Percentiles rank a stretch among this genome's conserved stretches.
phyloP scores from a whole-genome alignment of 1,139 yeast genomes.

The Yamadazyma pseudoaaseri region DNA sequence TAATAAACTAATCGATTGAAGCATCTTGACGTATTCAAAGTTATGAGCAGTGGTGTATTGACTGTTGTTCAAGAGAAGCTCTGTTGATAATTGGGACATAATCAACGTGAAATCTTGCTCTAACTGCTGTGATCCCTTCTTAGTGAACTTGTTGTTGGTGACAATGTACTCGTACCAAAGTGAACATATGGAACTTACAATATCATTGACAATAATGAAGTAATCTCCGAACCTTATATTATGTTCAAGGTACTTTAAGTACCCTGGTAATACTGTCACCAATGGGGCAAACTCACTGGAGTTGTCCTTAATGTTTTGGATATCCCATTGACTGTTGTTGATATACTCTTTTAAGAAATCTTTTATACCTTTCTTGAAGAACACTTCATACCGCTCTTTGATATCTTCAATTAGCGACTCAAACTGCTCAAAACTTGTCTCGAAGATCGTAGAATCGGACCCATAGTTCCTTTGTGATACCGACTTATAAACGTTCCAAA shows the following conservation, averaged over 20 bases:
- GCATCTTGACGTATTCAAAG: conserved; percentile 26
- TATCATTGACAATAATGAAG: conserved; percentile 27
- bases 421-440: conserved; percentile 49
- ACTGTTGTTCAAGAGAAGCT: conserved; percentile 17
- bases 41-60: conserved; percentile 26
- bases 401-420: conserved; percentile 37
- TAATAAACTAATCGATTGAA: conserved; percentile 44
- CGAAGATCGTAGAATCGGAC: conserved; percentile 51
- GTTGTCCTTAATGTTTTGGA: conserved; percentile 22
- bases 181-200: conserved; percentile 48
- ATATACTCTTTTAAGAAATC: conserved; percentile 52
- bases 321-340: conserved; percentile 38
- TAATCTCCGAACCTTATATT: conserved; percentile 29
- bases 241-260: conserved; percentile 32
- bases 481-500: conserved; percentile 49
- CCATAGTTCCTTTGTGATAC: conserved; percentile 18
- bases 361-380: conserved; percentile 52
- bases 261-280: conserved; percentile 32
- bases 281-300: conserved; percentile 38
- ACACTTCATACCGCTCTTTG: conserved; percentile 36
- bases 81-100: conserved; percentile 32
- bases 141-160: conserved; percentile 61
- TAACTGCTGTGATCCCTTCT: conserved; percentile 57
- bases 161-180: conserved; percentile 58
- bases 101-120: conserved; percentile 50